Base-by-base conservation (phyloP, 192 early-diverging fungal species). In the Podila minutissima region DNA sequence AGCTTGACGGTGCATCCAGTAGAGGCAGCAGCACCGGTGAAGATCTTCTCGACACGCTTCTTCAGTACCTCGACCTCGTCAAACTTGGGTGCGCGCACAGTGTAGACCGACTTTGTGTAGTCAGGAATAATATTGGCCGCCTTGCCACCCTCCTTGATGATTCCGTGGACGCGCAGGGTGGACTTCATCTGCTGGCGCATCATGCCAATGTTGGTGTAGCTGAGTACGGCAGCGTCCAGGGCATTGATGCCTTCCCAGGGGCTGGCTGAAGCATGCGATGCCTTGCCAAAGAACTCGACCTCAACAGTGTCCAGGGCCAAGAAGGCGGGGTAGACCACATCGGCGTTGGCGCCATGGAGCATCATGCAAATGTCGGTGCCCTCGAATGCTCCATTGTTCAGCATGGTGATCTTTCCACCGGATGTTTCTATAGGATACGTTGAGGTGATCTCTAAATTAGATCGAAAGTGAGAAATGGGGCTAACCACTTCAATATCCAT, bases 361-460 rank as follows among this genome's bases (percentile, higher is more conserved):
- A 97, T 97, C 85, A 97, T 82, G 68, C 93, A 89, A 5, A 93
- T 74, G 76, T 95, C 93, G 11, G 89, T 83, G 61, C 86, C 85
- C 33, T 93, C 83, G 82, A 95, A 95, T 15, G 91, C 91, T 0
- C 92, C 91, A 9, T 84, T 73, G 26, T 94, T 69, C 24, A 93
- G 75, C 75, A 97, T 87, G 2, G 74, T 69, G 69, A 94, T 89
- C 74, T 97, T 97, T 59, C 95, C 95, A 35, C 91, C 53, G 5
- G 53, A 55, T 2, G 53, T 55, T 55, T 55, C 53, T 55, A 55
- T 46, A 17, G 41, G 41, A 46, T 46, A 46, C 12, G 41, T 46
- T 46, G 41, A 46, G 13, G 41, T 46, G 41, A 46, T 46, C 41
- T 46, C 41, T 46, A 46, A 2, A 46, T 46, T 46, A 46, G 41